Evolutionary conservation across 1,139 yeast genomes (phyloP), one percentile per base, ranked within the genome.

Genomic region (Yamadazyma oceani): DNA sequence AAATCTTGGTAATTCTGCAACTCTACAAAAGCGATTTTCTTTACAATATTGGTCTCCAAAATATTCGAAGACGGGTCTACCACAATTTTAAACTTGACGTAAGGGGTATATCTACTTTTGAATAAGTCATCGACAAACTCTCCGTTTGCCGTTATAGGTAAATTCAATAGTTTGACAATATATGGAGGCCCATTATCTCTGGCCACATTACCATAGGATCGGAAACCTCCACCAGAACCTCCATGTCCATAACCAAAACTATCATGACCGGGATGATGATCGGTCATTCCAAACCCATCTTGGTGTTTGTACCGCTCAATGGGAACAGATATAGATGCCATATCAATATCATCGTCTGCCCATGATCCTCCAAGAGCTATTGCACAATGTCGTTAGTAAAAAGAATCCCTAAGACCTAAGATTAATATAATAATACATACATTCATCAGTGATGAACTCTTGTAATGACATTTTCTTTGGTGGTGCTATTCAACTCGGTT

Each of bases 301-400:
- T 48, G 49, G 31, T 53, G 51, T 25, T 54, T 53, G 32, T 58
- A 45, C 39, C 54, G 58, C 38, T 63, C 66, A 28, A 70, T 67
- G n/a, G 83, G 83, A 26, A 79, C 82, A 25, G 78, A 73, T 40
- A 80, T 78, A 31, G 84, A 78, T 41, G 80, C 73, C 62, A 82
- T 69, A 60, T 83, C 89, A 39, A 84, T 74, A 46, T 82, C 89
- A 42, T 79, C 83, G 51, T 83, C 90, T 32, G 88, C 90, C 88
- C 92, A 84, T 31, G 85, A 77, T 39, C 84, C 82, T 40, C 80
- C 81, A 47, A 61, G 62, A 17, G 69, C 73, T 66, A 19, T 19
- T 19, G 5, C 8, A 39, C n/a, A n/a, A 26, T 7, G 12, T 9
- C 11, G 57, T 55, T 55, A 57, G 58, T 56, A 55, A 32, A 17